These are phyloP conservation scores for Fonsecaea pedrosoi DNA, from an alignment of 2,329 filamentous ascomycete genomes.

Conservation along the genomic window DNA sequence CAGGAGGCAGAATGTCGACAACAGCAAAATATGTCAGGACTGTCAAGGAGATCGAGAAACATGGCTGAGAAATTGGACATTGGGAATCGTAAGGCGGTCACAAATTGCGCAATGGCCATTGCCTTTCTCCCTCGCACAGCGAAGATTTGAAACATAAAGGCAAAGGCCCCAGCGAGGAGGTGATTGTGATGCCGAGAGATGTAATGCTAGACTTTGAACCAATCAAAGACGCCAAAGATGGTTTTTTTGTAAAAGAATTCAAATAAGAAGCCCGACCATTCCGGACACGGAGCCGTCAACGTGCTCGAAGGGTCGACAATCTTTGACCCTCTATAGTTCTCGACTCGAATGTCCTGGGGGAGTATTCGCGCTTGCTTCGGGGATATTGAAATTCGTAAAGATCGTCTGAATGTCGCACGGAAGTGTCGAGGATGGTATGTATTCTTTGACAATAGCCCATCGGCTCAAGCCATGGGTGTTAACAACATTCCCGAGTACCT, in stretches of 20 bases:
- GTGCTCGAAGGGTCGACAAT: constrained; percentile 27
- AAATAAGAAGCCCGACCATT: constrained; percentile 16
- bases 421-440: constrained; percentile 13
- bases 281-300: constrained; percentile 24
- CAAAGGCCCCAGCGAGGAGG: too few relatives aligned
- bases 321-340: constrained; percentile 29
- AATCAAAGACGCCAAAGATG: constrained; percentile 12
- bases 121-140: too few relatives aligned
- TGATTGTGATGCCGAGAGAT: too few relatives aligned
- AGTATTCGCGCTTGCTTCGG: constrained; percentile 6
- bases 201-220: not conserved
- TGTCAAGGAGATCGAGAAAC: too few relatives aligned
- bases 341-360: constrained; percentile 7
- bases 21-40: too few relatives aligned
- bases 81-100: too few relatives aligned
- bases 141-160: too few relatives aligned
- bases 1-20: too few relatives aligned
- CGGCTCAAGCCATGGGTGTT: constrained; percentile 15
- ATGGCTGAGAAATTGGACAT: too few relatives aligned
- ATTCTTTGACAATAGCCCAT: constrained; percentile 28
- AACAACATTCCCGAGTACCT: constrained; percentile 3
- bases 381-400: constrained; percentile 15
- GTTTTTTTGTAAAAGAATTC: constrained; percentile 5
- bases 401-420: constrained; percentile 7
- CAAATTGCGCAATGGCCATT: too few relatives aligned